Evolutionary conservation across 2,329 filamentous ascomycete species (phyloP).

Genomic region (Fusarium euwallaceae): DNA sequence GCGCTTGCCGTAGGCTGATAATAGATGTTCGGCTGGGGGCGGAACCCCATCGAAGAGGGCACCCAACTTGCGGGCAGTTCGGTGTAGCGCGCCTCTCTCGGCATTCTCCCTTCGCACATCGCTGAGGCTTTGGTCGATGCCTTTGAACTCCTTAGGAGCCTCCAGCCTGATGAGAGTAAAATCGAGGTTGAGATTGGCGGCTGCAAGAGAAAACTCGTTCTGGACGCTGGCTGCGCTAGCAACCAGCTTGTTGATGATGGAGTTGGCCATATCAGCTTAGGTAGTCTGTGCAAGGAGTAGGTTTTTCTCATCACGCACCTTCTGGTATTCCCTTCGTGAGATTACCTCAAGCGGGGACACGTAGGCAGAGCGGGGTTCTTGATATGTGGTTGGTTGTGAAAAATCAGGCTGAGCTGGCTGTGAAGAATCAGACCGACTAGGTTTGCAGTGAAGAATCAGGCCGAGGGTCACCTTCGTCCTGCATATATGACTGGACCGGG

Average conservation of each 20-base stretch:
- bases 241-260: not conserved
- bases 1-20: not conserved
- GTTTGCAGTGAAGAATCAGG: not conserved
- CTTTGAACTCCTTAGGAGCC: not conserved
- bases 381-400: not conserved
- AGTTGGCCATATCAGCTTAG: not conserved
- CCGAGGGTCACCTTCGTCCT: not conserved
- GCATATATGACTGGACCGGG: no score
- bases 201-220: not conserved
- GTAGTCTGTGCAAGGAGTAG: not conserved
- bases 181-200: not conserved
- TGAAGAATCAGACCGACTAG: not conserved
- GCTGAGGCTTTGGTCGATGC: not conserved
- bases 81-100: not conserved
- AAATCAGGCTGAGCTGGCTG: not conserved
- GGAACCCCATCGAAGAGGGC: not conserved
- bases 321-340: no score
- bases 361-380: not conserved
- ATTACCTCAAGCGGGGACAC: not conserved
- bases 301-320: not conserved
- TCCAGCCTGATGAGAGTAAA: not conserved
- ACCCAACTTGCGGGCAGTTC: not conserved
- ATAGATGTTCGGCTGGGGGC: not conserved
- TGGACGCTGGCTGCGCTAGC: not conserved
- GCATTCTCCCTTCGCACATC: not conserved